Evolutionary conservation across 352 stramenopile genomes (phyloP).

Genomic region (Globisporangium perplexum): DNA sequence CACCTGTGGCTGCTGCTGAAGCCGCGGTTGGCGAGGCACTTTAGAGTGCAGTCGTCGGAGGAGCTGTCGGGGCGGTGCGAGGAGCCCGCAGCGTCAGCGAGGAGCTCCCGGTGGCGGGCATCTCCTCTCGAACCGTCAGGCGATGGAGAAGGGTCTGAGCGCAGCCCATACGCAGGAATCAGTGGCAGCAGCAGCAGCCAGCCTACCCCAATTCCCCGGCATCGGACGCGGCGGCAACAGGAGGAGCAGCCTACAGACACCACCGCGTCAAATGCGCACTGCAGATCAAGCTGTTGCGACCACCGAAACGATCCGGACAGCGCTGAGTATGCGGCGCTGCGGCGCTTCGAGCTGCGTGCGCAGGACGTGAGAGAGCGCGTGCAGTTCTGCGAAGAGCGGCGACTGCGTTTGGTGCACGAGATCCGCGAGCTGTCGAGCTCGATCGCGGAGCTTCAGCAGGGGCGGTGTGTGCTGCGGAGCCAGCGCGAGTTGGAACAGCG

Average conservation of each 20-base stretch:
- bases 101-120: too few species aligned
- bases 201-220: too few species aligned
- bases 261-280: too few species aligned
- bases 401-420: not conserved
- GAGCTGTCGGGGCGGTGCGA: too few species aligned
- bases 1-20: slow-evolving; percentile 9
- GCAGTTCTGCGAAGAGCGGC: slow-evolving; percentile 3
- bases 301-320: not conserved
- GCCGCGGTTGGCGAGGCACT: slow-evolving; percentile 3
- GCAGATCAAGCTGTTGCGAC: not conserved
- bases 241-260: too few species aligned
- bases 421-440: slow-evolving; percentile 6
- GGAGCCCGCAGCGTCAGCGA: too few species aligned
- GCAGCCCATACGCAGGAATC: not conserved
- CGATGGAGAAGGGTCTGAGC: not conserved
- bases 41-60: not conserved
- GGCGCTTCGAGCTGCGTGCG: slow-evolving; percentile 1
- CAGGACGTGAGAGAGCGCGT: slow-evolving; percentile 1
- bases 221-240: too few species aligned
- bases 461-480: not conserved
- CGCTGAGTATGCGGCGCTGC: not conserved
- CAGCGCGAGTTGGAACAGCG: not conserved
- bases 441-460: slow-evolving; percentile 3
- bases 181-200: not conserved
- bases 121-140: not conserved